These are phyloP conservation scores for Bocquillonia castaneifolia DNA, from an alignment of 441 rosid genomes.

Conservation along the genomic window DNA sequence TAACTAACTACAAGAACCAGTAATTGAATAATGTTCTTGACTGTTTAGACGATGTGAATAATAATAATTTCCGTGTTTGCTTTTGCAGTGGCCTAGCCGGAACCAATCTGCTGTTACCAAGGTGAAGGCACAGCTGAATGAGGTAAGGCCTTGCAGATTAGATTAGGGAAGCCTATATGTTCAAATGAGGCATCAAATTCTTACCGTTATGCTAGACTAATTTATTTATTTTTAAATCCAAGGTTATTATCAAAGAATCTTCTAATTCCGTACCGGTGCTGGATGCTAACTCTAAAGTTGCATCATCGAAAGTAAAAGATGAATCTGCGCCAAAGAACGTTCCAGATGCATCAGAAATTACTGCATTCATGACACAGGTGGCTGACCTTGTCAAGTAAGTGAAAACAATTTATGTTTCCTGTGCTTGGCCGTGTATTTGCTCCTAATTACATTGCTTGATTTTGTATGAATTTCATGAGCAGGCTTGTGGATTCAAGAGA, in stretches of 20 bases:
- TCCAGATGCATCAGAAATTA: conserved; percentile 47
- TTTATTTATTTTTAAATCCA: conserved; percentile 15
- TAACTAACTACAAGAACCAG: neutral
- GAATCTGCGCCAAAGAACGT: conserved; percentile 29
- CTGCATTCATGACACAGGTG: conserved; percentile 80
- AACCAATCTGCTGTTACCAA: conserved; percentile 36
- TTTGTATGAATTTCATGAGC: conserved; percentile 24
- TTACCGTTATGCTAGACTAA: neutral
- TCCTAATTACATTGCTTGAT: neutral
- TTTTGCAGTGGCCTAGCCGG: conserved; percentile 39
- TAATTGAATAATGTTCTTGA: neutral
- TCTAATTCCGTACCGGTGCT: conserved; percentile 46
- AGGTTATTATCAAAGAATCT: conserved; percentile 44
- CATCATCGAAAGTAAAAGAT: conserved; percentile 36
- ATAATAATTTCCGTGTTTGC: neutral
- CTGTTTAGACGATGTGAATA: neutral
- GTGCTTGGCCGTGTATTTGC: neutral
- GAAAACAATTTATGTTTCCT: conserved; percentile 1
- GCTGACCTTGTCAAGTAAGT: conserved; percentile 81
- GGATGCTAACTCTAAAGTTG: conserved; percentile 30
- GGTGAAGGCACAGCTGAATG: conserved; percentile 49
- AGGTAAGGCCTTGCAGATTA: conserved; percentile 37
- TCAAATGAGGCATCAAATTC: conserved; percentile 4
- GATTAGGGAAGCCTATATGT: conserved; percentile 9
- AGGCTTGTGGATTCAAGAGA: conserved; percentile 94